phyloP scores from a whole-genome alignment of 2,329 filamentous ascomycete genomes.

The Dryadomyces quercivorus region DNA sequence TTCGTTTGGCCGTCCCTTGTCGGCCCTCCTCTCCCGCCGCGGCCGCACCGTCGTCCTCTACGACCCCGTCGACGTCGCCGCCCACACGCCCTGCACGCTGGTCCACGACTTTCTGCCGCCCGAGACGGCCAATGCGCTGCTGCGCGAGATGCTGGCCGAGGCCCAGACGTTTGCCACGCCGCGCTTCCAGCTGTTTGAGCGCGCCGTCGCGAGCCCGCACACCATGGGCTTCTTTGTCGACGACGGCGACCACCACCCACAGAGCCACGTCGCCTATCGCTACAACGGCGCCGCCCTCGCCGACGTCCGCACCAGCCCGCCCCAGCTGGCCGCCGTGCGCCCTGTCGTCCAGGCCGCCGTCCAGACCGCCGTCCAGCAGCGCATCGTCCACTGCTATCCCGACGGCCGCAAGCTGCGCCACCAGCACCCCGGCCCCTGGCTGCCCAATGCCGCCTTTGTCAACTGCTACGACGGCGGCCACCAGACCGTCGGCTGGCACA shows the following conservation, averaged over 20 bases:
- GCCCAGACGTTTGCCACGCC: slow-evolving; percentile 50
- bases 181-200: slow-evolving; percentile 76
- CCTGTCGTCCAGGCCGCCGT: slow-evolving; percentile 60
- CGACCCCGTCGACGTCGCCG: slow-evolving; percentile 66
- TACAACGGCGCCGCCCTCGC: slow-evolving; percentile 72
- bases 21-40: slow-evolving; percentile 48
- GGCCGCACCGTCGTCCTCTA: slow-evolving; percentile 78
- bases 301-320: slow-evolving; percentile 65
- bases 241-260: slow-evolving; percentile 17
- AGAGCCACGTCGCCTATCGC: slow-evolving; percentile 48
- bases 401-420: slow-evolving; percentile 60
- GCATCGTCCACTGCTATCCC: slow-evolving; percentile 58
- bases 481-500: slow-evolving; percentile 83
- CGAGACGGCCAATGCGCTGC: slow-evolving; percentile 58
- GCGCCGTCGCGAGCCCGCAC: slow-evolving; percentile 74
- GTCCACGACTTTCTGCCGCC: slow-evolving; percentile 78
- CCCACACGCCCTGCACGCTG: slow-evolving; percentile 80
- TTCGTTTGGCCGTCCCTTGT: not conserved
- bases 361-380: slow-evolving; percentile 60
- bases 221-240: slow-evolving; percentile 76
- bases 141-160: slow-evolving; percentile 65
- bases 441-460: slow-evolving; percentile 81
- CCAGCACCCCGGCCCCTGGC: slow-evolving; percentile 64
- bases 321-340: slow-evolving; percentile 60
- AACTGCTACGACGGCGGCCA: slow-evolving; percentile 81